Base-by-base conservation (phyloP, 1,284 basidiomycete species). In the Ceratobasidium sp. region DNA sequence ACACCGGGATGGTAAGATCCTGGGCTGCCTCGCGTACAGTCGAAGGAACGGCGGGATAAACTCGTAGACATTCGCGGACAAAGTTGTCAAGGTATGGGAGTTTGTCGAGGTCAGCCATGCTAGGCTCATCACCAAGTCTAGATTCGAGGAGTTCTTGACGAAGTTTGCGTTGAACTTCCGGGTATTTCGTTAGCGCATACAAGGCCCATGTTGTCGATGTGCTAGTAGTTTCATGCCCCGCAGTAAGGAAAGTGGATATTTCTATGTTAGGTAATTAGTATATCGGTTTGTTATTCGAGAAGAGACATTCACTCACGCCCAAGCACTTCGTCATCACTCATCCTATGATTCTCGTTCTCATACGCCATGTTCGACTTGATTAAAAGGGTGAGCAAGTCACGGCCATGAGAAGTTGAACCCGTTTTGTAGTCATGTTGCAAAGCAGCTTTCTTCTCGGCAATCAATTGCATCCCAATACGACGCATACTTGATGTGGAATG, bases 191-290 rank as follows among this genome's bases (percentile, higher is more conserved):
- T 2, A 96, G 83, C 0, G 85, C 83, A 76, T 83, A 90, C 0
- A 94, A 79, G 0, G 85, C 85, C 84, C 85, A 86, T 1, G 83
- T 80, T 0, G 82, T 75, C 0, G 82, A 80, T 0, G 84, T 86
- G 53, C 86, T 85, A 0, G 80, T 82, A 0, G 93, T 94, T 76
- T 94, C 92, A 76, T 93, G 90, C 0, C 92, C 92, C 3, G 72
- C 72, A 31, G 56, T 31, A 22, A 72, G 40, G 54, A 72, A 72
- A 13, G 70, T 72, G 5, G 72, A 67, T 12, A 72, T 72, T 60
- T 72, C 72, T 72, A 38, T 12, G n/a, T 17, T 20, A 7, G 45
- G 22, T 10, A 7, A 22, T 47, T 17, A 40, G n/a, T 12, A 47
- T 12, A 20, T n/a, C 31, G 38, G 6, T 38, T 54, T 6, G 38